Conservation (phyloP, 805 yeast genomes). For the Scheffersomyces stipitis region DNA sequence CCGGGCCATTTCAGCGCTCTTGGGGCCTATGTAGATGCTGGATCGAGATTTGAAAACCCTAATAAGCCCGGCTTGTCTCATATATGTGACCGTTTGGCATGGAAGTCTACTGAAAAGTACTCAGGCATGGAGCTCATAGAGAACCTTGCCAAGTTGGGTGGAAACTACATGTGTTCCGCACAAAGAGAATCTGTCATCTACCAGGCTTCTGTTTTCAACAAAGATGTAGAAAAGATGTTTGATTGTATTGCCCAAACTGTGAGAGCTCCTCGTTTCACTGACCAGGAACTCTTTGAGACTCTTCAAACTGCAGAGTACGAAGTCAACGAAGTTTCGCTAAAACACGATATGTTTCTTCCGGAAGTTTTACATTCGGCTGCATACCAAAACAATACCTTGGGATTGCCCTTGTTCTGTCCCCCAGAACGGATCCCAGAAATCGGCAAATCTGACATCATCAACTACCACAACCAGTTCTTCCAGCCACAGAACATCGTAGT, state of each 20-base stretch:
- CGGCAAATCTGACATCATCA: constrained; percentile 49
- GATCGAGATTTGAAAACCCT: constrained; percentile 76
- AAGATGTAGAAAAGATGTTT: constrained; percentile 78
- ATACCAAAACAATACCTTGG: constrained; percentile 68
- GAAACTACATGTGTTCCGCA: constrained; percentile 90
- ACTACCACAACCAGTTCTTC: constrained; percentile 65
- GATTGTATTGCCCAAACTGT: constrained; percentile 76
- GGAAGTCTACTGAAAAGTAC: constrained; percentile 61
- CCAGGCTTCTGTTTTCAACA: constrained; percentile 91
- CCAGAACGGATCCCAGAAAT: constrained; percentile 60
- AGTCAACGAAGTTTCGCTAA: constrained; percentile 74
- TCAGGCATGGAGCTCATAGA: constrained; percentile 72
- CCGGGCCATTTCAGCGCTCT: constrained; percentile 91
- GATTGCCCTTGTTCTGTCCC: constrained; percentile 84
- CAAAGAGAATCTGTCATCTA: constrained; percentile 90
- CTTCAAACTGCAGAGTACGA: constrained; percentile 75
- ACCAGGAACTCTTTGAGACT: constrained; percentile 73
- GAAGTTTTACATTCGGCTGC: constrained; percentile 89
- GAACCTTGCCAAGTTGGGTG: constrained; percentile 77
- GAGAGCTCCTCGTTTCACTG: constrained; percentile 63
- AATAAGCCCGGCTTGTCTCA: constrained; percentile 73
- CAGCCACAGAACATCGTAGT: constrained; percentile 81
- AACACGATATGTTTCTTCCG: constrained; percentile 83
- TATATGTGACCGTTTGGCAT: constrained; percentile 81
- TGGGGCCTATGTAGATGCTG: constrained; percentile 88